phyloP scores from a whole-genome alignment of 768 basidiomycete species.

The Pisolithus sp. region DNA sequence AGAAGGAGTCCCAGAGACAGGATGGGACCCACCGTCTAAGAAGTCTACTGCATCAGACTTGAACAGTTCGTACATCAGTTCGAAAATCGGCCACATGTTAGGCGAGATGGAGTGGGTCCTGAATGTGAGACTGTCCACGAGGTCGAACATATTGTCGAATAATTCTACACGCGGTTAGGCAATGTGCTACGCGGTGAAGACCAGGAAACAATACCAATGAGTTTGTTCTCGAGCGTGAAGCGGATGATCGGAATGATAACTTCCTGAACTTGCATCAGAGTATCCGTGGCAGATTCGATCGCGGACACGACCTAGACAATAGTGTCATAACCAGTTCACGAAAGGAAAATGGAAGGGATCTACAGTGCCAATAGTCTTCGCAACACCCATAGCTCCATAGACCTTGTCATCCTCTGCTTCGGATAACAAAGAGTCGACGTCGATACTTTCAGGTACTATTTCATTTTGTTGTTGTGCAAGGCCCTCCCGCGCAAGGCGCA shows the following conservation, averaged over 20 bases:
- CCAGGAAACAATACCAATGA: conserved; percentile 50
- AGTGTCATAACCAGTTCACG: not conserved
- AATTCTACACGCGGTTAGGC: conserved; percentile 45
- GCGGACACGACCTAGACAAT: conserved; percentile 64
- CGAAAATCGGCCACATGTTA: conserved; percentile 83
- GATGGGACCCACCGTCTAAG: conserved; percentile 56
- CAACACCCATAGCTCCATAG: conserved; percentile 80
- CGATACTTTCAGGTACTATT: conserved; percentile 40
- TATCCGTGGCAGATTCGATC: conserved; percentile 66
- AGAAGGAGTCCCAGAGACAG: not conserved
- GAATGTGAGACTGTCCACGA: conserved; percentile 82
- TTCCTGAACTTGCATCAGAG: conserved; percentile 74
- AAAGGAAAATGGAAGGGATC: conserved; percentile 15
- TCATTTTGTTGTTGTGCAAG: conserved; percentile 46
- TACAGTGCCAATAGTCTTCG: conserved; percentile 79
- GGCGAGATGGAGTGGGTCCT: conserved; percentile 70
- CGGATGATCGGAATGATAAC: conserved; percentile 72
- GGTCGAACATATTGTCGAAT: conserved; percentile 81
- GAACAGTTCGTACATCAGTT: conserved; percentile 76
- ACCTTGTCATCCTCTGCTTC: conserved; percentile 79
- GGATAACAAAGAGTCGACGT: conserved; percentile 48
- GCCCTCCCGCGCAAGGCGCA: conserved; percentile 69
- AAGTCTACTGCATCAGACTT: conserved; percentile 81
- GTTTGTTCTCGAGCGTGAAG: conserved; percentile 70
- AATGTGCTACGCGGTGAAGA: not conserved